These are phyloP conservation scores for Chalaropsis ovoidea DNA, from an alignment of 2,329 filamentous ascomycete genomes.

Conservation along the genomic window DNA sequence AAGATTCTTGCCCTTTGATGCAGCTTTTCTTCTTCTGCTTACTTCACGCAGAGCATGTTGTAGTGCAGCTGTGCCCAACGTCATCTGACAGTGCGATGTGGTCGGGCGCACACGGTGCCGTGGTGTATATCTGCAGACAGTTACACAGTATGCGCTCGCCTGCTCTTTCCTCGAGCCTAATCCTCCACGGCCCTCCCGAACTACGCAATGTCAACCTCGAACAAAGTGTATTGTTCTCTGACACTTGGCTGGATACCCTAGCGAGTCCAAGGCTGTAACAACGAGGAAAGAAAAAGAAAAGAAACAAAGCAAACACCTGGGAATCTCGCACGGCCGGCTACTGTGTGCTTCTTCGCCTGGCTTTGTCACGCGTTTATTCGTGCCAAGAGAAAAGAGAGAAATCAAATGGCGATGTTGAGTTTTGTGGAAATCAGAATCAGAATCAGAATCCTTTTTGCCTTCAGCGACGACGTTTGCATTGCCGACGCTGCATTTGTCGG, in stretches of 20 bases:
- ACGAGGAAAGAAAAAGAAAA: too few species aligned
- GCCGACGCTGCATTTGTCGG: neutral
- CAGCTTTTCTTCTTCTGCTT: neutral
- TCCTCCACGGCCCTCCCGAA: neutral
- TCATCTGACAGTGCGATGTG: neutral
- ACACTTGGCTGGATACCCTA: too few species aligned
- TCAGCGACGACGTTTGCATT: constrained; percentile 7
- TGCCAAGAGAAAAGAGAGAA: neutral
- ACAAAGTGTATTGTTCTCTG: neutral
- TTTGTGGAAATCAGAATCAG: neutral
- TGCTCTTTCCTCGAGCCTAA: neutral
- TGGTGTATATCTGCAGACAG: neutral
- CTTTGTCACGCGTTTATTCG: neutral
- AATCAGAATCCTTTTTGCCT: constrained; percentile 3
- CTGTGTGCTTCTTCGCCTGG: neutral
- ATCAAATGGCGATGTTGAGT: neutral
- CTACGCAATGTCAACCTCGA: neutral
- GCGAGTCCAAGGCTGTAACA: neutral
- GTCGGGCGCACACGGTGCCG: neutral
- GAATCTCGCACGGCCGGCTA: neutral
- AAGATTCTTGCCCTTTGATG: neutral
- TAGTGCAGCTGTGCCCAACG: neutral
- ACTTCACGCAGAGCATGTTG: neutral
- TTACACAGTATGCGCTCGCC: neutral
- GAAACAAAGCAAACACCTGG: neutral